These are phyloP conservation scores for Globisporangium paroecandrum DNA, from an alignment of 352 stramenopile species.

Conservation along the genomic window DNA sequence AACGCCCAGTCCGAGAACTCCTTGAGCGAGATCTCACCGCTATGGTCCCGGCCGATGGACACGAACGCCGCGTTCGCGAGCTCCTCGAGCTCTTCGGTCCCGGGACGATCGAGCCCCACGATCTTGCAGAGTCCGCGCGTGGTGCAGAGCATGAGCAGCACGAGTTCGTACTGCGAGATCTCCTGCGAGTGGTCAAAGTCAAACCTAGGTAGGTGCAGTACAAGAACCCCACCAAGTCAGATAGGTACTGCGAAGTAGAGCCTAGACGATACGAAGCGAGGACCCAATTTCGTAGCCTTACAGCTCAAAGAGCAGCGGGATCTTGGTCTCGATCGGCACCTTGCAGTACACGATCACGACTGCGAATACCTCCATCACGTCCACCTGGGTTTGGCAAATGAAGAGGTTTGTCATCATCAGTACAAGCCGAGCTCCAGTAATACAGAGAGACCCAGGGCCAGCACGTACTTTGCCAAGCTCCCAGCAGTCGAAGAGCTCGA, in stretches of 20 bases:
- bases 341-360: slow-evolving; percentile 76
- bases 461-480: slow-evolving; percentile 44
- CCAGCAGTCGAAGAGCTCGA: slow-evolving; percentile 65
- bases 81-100: slow-evolving; percentile 45
- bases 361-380: slow-evolving; percentile 72
- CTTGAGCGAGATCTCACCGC: slow-evolving; percentile 51
- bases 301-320: slow-evolving; percentile 70
- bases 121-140: slow-evolving; percentile 72
- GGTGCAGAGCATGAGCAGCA: slow-evolving; percentile 70
- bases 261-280: neutral
- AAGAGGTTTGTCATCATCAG: neutral
- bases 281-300: slow-evolving; percentile 11
- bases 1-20: slow-evolving; percentile 62
- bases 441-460: too few relatives aligned
- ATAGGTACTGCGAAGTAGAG: neutral
- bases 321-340: slow-evolving; percentile 56
- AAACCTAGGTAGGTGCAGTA: slow-evolving; percentile 30
- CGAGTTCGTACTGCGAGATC: slow-evolving; percentile 62
- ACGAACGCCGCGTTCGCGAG: slow-evolving; percentile 48
- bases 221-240: neutral
- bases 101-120: slow-evolving; percentile 50
- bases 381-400: slow-evolving; percentile 32
- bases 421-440: neutral
- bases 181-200: slow-evolving; percentile 74
- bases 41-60: slow-evolving; percentile 53